Percentiles rank a stretch among this genome's conserved stretches.
Conservation (phyloP, 2,329 filamentous ascomycete genomes). For the Colletotrichum sp. region DNA sequence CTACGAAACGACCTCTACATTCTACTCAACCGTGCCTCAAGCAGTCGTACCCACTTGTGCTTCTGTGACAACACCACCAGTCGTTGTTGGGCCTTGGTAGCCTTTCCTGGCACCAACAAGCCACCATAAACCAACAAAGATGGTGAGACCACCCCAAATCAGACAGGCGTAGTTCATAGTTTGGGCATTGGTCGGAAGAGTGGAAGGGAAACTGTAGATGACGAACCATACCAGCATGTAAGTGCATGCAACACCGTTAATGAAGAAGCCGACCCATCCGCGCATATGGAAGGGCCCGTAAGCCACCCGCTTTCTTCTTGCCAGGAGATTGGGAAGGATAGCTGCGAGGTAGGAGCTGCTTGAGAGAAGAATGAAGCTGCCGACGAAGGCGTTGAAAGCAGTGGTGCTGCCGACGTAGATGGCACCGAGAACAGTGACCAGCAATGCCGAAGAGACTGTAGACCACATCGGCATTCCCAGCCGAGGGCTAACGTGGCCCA, state of each 20-base stretch:
- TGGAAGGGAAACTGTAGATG: constrained; percentile 66
- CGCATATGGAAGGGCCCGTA: constrained; percentile 66
- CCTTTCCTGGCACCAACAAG: constrained; percentile 30
- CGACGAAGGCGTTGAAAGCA: constrained; percentile 72
- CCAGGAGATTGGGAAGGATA: constrained; percentile 63
- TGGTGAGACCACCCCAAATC: constrained; percentile 47
- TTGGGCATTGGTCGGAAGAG: constrained; percentile 45
- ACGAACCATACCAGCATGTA: constrained; percentile 68
- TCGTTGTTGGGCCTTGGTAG: constrained; percentile 24
- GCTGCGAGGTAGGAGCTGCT: constrained; percentile 65
- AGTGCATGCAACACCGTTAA: constrained; percentile 56
- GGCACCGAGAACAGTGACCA: constrained; percentile 60
- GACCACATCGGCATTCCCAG: constrained; percentile 47
- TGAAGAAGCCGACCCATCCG: constrained; percentile 47
- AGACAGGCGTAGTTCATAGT: constrained; percentile 60
- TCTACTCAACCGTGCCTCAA: not conserved
- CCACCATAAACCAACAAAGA: constrained; percentile 47
- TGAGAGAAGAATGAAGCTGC: constrained; percentile 45
- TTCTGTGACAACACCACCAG: constrained; percentile 5
- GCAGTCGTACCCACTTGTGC: not conserved
- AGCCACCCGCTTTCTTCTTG: constrained; percentile 35
- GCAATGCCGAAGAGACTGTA: constrained; percentile 49
- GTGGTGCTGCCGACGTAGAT: constrained; percentile 72
- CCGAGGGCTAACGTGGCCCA: constrained; percentile 33
- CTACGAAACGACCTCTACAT: not conserved